phyloP scores from a whole-genome alignment of 306 rosid genomes.

The Cicer judaicum region DNA sequence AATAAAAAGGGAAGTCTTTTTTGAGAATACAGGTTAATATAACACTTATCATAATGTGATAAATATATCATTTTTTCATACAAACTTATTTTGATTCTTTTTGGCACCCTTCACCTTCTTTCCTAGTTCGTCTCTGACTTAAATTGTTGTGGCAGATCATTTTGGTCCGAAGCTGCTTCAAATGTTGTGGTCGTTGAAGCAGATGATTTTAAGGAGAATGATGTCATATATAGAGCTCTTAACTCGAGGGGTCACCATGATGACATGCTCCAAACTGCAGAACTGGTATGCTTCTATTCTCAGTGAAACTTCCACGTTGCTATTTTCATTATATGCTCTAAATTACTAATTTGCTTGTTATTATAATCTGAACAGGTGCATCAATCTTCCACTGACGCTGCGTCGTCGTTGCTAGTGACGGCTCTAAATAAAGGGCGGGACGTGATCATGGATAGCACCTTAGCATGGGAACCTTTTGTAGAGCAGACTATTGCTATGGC shows the following conservation, averaged over 20 bases:
- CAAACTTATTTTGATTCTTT: no score
- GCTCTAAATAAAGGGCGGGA: conserved; percentile 91
- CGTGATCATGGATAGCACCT: conserved; percentile 91
- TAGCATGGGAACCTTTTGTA: conserved; percentile 90
- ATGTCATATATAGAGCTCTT: conserved; percentile 74
- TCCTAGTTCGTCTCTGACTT: not conserved
- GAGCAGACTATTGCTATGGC: conserved; percentile 86
- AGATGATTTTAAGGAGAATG: conserved; percentile 92
- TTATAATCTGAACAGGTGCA: conserved; percentile 64
- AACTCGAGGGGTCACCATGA: conserved; percentile 73
- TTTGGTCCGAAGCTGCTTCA: conserved; percentile 66
- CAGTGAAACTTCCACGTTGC: not conserved
- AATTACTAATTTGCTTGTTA: not conserved
- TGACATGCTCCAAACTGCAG: conserved; percentile 87
- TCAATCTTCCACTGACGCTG: conserved; percentile 82
- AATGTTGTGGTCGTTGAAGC: conserved; percentile 84
- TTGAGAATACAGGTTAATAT: not conserved
- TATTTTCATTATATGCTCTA: conserved; percentile 1
- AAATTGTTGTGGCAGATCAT: conserved; percentile 56
- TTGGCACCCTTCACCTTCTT: not conserved
- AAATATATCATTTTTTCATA: no score
- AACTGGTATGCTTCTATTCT: conserved; percentile 56
- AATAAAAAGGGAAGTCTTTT: not conserved
- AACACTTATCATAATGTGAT: no score
- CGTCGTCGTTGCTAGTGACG: conserved; percentile 86